Base-by-base conservation (phyloP, 768 basidiomycete genomes). In the Suillus subluteus region DNA sequence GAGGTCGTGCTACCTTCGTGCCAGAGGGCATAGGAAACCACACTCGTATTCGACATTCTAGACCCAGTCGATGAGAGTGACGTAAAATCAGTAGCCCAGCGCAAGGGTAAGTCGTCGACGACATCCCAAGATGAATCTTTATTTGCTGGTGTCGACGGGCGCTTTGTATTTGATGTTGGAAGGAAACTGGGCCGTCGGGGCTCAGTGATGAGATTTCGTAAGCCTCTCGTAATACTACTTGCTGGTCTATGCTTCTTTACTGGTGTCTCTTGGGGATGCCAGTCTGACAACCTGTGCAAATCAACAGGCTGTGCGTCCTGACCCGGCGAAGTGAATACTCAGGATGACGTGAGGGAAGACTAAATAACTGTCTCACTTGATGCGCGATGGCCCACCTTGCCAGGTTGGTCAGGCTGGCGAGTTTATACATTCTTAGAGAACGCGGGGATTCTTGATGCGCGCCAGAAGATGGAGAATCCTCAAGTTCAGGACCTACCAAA, bases 61-160 rank as follows among this genome's bases (percentile, higher is more conserved):
- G 92, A 91, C 3, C 90, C 87, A 32, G 84, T 76, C 2, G 84
- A 78, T 6, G 91, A 91, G n/a, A 95, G 83, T 0, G 91, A 88
- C 2, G 92, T 91, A 73, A 86, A 95, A 75, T 95, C 94, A 0
- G 90, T 90, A n/a, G 92, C 91, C 94, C 94, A 95, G 40, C 91
- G 86, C 55, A 94, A 72, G 2, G 92, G 91, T 11, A 91, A 78
- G 58, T 86, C 85, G 15, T 94, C 92, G 1, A 93, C 82, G 7
- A 93, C 72, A 74, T 94, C 92, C 92, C 92, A 90, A 38, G 79
- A 81, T 15, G 86, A 83, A 58, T 87, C 87, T 55, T 78, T 79
- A 12, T 83, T 77, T 40, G 81, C 70, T 35, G 78, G 73, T 71
- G 63, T 48, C 54, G 76, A 41, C 12, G 73, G 68, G 21, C 71